phyloP scores from a whole-genome alignment of 129 eudicot species.

The Saussurea involucrata region DNA sequence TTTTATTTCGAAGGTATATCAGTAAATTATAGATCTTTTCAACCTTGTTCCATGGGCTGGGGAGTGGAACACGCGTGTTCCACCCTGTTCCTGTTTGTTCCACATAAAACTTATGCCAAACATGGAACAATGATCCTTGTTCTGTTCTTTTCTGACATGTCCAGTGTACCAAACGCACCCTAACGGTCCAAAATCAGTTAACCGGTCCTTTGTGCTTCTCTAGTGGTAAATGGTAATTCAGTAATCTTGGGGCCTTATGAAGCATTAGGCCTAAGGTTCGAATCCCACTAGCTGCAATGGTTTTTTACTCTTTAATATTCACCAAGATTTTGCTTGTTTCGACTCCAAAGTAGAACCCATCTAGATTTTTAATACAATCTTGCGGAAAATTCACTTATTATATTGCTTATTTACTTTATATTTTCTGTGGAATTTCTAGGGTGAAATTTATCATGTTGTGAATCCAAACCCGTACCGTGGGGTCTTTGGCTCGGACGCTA shows the following conservation, averaged over 20 bases:
- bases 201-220: no score
- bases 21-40: no score
- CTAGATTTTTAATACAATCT: background rate
- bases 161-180: no score
- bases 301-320: no score
- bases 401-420: conserved; percentile 3
- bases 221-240: background rate
- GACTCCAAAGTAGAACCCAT: background rate
- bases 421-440: conserved; percentile 40
- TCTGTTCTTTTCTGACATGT: no score
- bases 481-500: conserved; percentile 80
- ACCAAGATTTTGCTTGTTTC: background rate
- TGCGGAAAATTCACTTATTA: background rate
- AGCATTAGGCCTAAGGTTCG: background rate
- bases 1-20: no score
- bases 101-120: no score
- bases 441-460: conserved; percentile 87
- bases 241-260: background rate
- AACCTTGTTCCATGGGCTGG: no score
- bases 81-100: no score
- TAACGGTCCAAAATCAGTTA: no score
- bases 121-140: no score
- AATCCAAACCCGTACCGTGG: conserved; percentile 98
- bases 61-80: no score
- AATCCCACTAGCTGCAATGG: background rate